Evolutionary conservation across 495 filamentous ascomycete genomes (phyloP).

Genomic region (Parathielavia appendiculata): DNA sequence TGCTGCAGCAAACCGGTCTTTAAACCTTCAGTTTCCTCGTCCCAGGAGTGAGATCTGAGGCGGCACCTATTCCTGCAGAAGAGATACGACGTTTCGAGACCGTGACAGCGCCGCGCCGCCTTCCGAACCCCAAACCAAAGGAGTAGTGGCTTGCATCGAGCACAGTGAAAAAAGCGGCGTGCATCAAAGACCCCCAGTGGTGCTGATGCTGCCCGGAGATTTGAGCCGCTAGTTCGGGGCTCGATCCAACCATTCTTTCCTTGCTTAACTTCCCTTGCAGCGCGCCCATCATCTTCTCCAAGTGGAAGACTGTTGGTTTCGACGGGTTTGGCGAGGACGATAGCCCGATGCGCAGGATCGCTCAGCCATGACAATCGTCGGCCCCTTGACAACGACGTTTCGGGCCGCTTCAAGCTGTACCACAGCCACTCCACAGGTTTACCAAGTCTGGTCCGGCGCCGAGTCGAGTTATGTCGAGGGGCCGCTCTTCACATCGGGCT

Average conservation of each 20-base stretch:
- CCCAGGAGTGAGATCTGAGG: neutral
- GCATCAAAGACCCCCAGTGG: neutral
- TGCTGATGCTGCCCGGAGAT: neutral
- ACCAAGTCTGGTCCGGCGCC: constrained; percentile 21
- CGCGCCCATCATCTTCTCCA: neutral
- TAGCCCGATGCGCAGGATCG: constrained; percentile 17
- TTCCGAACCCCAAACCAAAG: neutral
- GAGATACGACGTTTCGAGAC: neutral
- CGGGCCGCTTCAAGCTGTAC: constrained; percentile 28
- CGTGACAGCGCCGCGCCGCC: constrained; percentile 4
- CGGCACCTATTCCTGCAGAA: constrained; percentile 2
- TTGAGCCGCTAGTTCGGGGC: constrained; percentile 14
- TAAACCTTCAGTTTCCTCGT: neutral
- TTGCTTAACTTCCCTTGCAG: neutral
- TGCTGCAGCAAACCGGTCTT: constrained; percentile 4
- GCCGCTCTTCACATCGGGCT: constrained; percentile 22
- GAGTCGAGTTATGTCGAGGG: constrained; percentile 26
- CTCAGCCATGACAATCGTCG: constrained; percentile 31
- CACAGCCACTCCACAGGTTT: constrained; percentile 23
- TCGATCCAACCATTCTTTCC: neutral
- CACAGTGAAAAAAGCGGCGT: constrained; percentile 8
- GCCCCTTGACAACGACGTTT: constrained; percentile 32
- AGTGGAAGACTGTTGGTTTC: neutral
- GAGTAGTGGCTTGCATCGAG: neutral
- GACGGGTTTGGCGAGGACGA: constrained; percentile 19